Conservation (phyloP, 1,139 yeast species). For the Diutina rugosa region DNA sequence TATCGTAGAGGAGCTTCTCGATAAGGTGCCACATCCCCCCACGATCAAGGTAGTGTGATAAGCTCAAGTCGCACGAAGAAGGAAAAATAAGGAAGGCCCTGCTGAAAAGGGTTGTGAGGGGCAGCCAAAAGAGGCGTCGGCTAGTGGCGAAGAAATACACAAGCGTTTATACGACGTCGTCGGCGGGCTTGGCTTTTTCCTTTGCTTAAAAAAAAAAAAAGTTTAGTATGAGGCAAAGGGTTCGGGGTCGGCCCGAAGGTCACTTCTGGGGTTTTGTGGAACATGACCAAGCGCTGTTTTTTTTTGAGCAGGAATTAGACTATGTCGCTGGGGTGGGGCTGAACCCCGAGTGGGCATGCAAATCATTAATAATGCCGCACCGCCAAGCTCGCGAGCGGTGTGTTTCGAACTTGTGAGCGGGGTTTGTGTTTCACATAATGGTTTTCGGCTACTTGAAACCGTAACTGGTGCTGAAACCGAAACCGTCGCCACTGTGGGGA, state of each 20-base stretch:
- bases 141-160: neutral
- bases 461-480: neutral
- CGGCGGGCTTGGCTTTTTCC: no score
- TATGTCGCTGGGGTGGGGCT: neutral
- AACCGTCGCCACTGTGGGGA: neutral
- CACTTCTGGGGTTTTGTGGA: neutral
- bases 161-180: neutral
- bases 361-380: neutral
- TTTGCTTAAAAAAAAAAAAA: no score
- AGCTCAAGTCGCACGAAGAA: neutral
- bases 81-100: neutral
- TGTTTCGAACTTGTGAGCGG: neutral
- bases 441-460: neutral
- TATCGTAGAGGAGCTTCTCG: constrained; percentile 19
- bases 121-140: neutral
- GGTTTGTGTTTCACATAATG: neutral
- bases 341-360: neutral
- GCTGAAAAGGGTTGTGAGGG: neutral
- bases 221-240: no score
- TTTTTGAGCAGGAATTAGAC: no score
- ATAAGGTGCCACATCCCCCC: neutral
- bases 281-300: neutral
- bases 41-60: neutral
- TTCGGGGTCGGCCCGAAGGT: neutral
- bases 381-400: neutral